Conservation (phyloP, 176 grass and related monocot species). For the Oryza officinalis region DNA sequence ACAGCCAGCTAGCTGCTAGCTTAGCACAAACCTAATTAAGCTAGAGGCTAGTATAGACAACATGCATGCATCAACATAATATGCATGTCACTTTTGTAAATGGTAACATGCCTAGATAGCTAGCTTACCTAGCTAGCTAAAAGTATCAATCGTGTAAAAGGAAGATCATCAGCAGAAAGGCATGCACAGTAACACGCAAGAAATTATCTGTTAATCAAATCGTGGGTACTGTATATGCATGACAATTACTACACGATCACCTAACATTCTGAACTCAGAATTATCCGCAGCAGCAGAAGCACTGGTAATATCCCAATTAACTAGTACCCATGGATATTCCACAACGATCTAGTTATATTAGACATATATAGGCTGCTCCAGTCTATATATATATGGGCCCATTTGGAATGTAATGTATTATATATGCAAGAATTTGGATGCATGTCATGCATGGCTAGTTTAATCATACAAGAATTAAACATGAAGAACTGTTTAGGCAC, state of each 20-base stretch:
- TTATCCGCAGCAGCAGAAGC: neutral
- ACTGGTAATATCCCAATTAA: neutral
- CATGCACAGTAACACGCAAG: neutral
- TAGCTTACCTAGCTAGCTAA: neutral
- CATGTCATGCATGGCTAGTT: neutral
- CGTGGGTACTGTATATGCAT: neutral
- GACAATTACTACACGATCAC: neutral
- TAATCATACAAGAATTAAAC: neutral
- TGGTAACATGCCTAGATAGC: slow-evolving; percentile 18
- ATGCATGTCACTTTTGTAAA: slow-evolving; percentile 23
- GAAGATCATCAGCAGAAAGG: slow-evolving; percentile 11
- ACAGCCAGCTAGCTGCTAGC: slow-evolving; percentile 20
- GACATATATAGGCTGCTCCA: neutral
- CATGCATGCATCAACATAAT: slow-evolving; percentile 33
- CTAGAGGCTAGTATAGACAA: slow-evolving; percentile 16
- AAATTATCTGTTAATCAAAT: slow-evolving; percentile 1
- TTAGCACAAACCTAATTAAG: neutral
- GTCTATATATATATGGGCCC: neutral
- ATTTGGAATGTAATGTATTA: neutral
- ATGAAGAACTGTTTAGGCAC: neutral
- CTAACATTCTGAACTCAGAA: neutral
- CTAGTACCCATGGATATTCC: neutral
- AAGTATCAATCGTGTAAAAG: neutral
- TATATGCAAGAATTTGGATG: neutral
- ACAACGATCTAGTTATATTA: neutral